phyloP scores from a whole-genome alignment of 345 rosid species.

The Rubroshorea leprosula region DNA sequence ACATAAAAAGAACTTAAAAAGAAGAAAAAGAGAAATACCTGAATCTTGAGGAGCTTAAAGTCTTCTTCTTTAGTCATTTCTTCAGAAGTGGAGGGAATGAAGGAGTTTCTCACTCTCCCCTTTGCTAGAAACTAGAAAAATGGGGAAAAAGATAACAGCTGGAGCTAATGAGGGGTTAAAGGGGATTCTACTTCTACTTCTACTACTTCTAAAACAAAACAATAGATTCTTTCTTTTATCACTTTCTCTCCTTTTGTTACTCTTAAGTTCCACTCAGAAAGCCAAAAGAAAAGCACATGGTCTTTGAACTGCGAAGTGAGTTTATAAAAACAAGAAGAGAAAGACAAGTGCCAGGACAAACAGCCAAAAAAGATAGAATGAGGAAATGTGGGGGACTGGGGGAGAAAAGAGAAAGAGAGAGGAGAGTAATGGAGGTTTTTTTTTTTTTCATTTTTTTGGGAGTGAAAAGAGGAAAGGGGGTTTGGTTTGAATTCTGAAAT shows the following conservation, averaged over 20 bases:
- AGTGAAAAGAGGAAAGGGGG: not conserved
- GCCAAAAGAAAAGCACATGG: constrained; percentile 31
- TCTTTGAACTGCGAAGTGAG: not conserved
- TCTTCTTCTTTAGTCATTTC: constrained; percentile 84
- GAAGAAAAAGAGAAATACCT: constrained; percentile 39
- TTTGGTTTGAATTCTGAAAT: constrained; percentile 19
- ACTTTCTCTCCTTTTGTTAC: not conserved
- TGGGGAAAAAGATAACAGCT: not conserved
- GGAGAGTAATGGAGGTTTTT: not conserved
- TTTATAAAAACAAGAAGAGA: not conserved
- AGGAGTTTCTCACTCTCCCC: constrained; percentile 18
- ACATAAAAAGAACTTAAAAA: not conserved
- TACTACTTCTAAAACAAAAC: not conserved
- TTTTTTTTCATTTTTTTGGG: too few relatives aligned
- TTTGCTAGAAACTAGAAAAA: constrained; percentile 20
- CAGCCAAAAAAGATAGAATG: too few relatives aligned
- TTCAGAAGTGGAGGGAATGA: constrained; percentile 22
- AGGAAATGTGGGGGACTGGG: not conserved
- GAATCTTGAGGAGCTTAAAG: constrained; percentile 86
- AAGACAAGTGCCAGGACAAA: too few relatives aligned
- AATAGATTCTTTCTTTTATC: constrained; percentile 3
- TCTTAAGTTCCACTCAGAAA: constrained; percentile 20
- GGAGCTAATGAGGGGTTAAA: constrained; percentile 9
- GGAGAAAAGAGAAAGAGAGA: not conserved
- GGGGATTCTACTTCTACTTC: constrained; percentile 14